Base-by-base conservation (phyloP, 768 basidiomycete genomes). In the Boletus rubropictus region DNA sequence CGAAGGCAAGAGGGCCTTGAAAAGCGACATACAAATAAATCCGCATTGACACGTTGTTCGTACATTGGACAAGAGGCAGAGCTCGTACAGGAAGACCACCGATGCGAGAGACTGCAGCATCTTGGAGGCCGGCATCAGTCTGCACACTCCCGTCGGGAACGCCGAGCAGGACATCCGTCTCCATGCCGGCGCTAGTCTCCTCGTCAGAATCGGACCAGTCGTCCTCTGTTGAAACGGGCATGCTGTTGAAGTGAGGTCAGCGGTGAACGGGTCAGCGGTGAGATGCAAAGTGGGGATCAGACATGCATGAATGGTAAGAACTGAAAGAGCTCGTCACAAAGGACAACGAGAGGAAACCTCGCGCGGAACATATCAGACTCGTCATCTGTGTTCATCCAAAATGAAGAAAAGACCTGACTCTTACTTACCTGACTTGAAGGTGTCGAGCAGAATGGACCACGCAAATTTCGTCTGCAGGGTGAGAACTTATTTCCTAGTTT, bases 261-360 rank as follows among this genome's bases (percentile, higher is more conserved):
- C 27, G 41, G 56, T 47, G 45, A 43, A 43, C 15, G 17, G 15
- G 0, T 20, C 8, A 14, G 14, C 12, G 54, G 46, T 28, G 52
- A 38, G 38, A 46, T 21, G 36, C 2, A 37, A 43, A 41, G 36
- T 10, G 45, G 62, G 58, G 59, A 69, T 90, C 89, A 91, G 89
- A 71, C 74, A 84, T 74, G 88, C 89, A 91, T 92, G 89, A 92
- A 92, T 91, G 88, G 89, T 86, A 86, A 72, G 73, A 60, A 50
- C 67, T 70, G 67, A 63, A 69, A 66, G 50, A 72, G 71, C 58
- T 89, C 87, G 79, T 89, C 88, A 84, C 61, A 51, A 72, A 55
- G 49, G 37, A 69, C 65, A 49, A 56, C 55, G 68, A 65, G 74
- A 77, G 80, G 81, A 79, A 81, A 78, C 81, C 81, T 77, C 73